Base-by-base conservation (phyloP, 176 grass and related monocot species). In the Oryza coarctata region DNA sequence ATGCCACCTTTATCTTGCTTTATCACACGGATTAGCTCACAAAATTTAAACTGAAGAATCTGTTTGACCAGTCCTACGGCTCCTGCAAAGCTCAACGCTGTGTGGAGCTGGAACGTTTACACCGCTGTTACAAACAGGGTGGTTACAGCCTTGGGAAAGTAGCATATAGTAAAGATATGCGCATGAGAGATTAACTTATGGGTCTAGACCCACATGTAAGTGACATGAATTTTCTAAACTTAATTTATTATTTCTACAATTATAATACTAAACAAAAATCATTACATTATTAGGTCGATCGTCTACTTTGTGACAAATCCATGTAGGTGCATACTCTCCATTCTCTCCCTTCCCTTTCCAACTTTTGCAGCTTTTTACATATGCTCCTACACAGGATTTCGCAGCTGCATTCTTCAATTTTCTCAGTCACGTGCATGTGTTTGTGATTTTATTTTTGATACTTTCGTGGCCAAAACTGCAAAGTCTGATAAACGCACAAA, bases 61-160 rank as follows among this genome's bases (percentile, higher is more conserved):
- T 47, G 58, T 78, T 86, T 89, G 78, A 89, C 83, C 82, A 78
- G 73, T 66, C 78, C n/a, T 65, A 22, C 15, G 65, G 57, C 73
- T 82, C 55, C 78, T 71, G 70, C 55, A 71, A 80, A 71, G 64
- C 2, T 58, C 77, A 71, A 30, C 80, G 57, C 65, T 71, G 52
- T 77, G n/a, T 60, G 2, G 32, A 72, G 70, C 52, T 27, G 57
- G 66, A 72, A 64, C 9, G 40, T 36, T 57, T 60, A 27, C 9
- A 28, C 64, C 17, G n/a, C 25, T 45, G 58, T 44, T 74, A 41
- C 65, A 34, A 85, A 80, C 41, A 38, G 32, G 31, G 1, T 32
- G 52, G 55, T 80, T 74, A 35, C 55, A 60, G 22, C 55, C 55
- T 25, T 60, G 11, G 47, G 17, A 52, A 52, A 52, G 47, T 52